Base-by-base conservation (phyloP, 306 rosid species). In the Mimosa pudica region DNA sequence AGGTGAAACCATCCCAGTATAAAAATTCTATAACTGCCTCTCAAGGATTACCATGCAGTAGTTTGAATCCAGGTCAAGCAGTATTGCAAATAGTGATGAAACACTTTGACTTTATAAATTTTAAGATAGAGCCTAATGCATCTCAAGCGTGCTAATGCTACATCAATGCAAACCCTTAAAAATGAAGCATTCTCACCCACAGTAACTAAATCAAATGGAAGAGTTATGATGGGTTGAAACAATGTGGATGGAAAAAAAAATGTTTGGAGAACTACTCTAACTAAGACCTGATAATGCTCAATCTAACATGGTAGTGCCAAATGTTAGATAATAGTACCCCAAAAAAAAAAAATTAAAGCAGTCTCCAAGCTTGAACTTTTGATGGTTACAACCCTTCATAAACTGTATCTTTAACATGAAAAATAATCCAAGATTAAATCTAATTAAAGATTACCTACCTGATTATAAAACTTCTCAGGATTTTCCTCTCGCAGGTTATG, bases 401-500 rank as follows among this genome's bases (percentile, higher is more conserved):
- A 41, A 54, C 32, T 44, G 60, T 55, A 72, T 69, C 49, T 70
- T 70, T 72, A 71, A 70, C 54, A 54, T 30, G 76, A 54, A 75
- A 73, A 54, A 38, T 48, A 66, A 35, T 24, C 73, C 77, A 67
- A 78, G 75, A 69, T 36, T 67, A 60, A 73, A 67, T 48, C 41
- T 36, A 75, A 41, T 54, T 81, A 67, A 62, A 76, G 64, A 52
- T 66, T 49, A 67, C 16, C 74, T 85, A 95, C 99, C 99, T 96
- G 99, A 84, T 96, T 96, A 84, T 91, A 96, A 77, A 96, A 96
- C 86, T 91, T 96, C 54, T 93, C 99, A 20, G 99, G 99, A 85
- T 96, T 96, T 84, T 96, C 99, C 86, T 96, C 99, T 66, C 99
- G 93, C 69, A 96, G 80, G 85, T 93, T 96, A 90, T 96, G 98